Percentiles rank a stretch among this genome's conserved stretches.
Evolutionary conservation across 306 rosid genomes (phyloP).

Genomic region (Trifolium subterraneum): DNA sequence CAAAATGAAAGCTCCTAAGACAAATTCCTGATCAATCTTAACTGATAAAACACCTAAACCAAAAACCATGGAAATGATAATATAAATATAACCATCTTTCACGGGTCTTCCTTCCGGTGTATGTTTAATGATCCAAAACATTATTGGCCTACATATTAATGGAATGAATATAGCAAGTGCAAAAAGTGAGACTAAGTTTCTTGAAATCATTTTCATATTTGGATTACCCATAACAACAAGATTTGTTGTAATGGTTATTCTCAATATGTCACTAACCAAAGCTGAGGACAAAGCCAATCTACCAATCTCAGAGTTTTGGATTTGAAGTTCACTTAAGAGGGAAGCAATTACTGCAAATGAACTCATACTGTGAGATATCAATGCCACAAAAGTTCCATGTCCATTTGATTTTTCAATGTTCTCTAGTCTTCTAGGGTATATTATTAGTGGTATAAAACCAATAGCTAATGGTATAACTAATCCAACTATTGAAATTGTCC

Average conservation of each 20-base stretch:
- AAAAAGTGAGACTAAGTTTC: background rate
- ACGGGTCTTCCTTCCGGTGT: constrained; percentile 68
- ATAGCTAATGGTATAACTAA: background rate
- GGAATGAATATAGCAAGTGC: background rate
- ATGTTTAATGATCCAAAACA: constrained; percentile 52
- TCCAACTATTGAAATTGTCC: constrained; percentile 42
- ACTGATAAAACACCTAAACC: constrained; percentile 31
- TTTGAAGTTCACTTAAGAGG: constrained; percentile 48
- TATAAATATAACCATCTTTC: constrained; percentile 33
- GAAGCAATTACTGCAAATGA: constrained; percentile 50
- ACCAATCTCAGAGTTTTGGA: constrained; percentile 56
- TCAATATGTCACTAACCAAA: constrained; percentile 47
- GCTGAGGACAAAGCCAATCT: constrained; percentile 55
- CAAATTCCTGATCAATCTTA: constrained; percentile 35
- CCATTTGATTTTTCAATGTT: background rate
- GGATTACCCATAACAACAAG: background rate
- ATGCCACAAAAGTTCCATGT: background rate
- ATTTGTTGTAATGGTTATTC: background rate
- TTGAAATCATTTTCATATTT: fast-evolving
- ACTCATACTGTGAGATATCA: constrained; percentile 21
- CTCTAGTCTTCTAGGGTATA: background rate
- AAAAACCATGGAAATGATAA: constrained; percentile 44
- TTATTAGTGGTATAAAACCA: background rate
- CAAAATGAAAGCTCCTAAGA: constrained; percentile 59
- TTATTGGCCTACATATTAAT: constrained; percentile 43